Evolutionary conservation across 371 early-diverging fungal species (phyloP), one percentile per base, ranked within the genome.

Genomic region (Capillidium rhysosporum): DNA sequence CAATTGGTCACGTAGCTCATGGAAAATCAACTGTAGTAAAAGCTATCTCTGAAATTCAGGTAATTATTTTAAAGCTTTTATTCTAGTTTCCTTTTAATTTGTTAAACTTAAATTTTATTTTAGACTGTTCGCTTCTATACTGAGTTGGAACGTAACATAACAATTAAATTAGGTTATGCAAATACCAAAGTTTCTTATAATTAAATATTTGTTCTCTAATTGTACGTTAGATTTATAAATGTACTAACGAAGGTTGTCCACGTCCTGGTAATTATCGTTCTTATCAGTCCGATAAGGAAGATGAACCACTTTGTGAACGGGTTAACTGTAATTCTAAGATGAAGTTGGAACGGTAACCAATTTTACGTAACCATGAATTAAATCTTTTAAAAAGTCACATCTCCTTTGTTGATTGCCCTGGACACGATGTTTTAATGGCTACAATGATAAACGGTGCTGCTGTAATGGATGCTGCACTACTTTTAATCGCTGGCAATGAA

Each of bases 381-480:
- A 40, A 28, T 34, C 43, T 29, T 7, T 18, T 7, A 14, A 43
- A 43, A 14, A 51, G 96, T 65, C 99, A 99, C 65, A 95, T 99
- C 30, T 93, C 94, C 21, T 99, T 99, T 76, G 99, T 99, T 52
- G 99, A 99, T 74, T 98, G 99, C 68, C 99, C 99, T 43, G 99
- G 99, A 56, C 99, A 99, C 95, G 99, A 99, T 75, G 91, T 99
- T 82, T 86, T 99, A 61, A 99, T 99, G 99, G 94, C 98, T 29
- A 99, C 99, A 55, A 99, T 99, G 99, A 76, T 99, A 63, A 98
- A 93, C 77, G 99, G 99, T 62, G 98, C 99, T 53, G 99, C 99
- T 44, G 96, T 99, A 62, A 99, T 99, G 99, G 99, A 99, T 72
- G 98, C 98, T 49, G 99, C 99, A 4, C 66, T 99, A 57, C 82